Base-by-base conservation (phyloP, 768 basidiomycete species). In the Tulasnella sp. region DNA sequence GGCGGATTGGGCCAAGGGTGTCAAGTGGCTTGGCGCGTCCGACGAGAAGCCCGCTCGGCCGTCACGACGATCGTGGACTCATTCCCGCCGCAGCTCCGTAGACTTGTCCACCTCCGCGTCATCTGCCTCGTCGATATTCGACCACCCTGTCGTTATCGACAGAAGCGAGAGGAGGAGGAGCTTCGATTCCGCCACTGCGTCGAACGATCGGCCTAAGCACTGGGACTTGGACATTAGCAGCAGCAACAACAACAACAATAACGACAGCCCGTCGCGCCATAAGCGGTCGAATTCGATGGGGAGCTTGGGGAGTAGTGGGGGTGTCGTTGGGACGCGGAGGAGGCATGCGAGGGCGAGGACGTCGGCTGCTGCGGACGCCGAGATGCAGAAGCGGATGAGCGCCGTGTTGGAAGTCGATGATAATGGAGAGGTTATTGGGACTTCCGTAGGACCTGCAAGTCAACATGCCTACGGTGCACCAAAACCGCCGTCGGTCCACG, bases 21-120 rank as follows among this genome's bases (percentile, higher is more conserved):
- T 91, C 22, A 86, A 89, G 40, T 91, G 89, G 89, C 87, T 92
- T 38, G 86, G 83, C 38, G 81, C 84, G 71, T 81, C 87, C 49
- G 81, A 82, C 31, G 38, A 79, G 15, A 36, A 31, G 31, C 40
- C 45, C 54, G 17, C 67, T 22, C 74, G 3, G 72, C 42, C 54
- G 19, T 39, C 73, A 72, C 78, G 71, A 22, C 70, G 42, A 45
- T 45, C 72, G 25, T 73, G 72, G 72, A 73, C 72, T 22, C 72
- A 73, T 25, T 34, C 72, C 42, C 39, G 49, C 39, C 39, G 72
- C 39, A 52, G 39, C 34, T 39, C 42, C 78, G 79, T 82, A 79
- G 72, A 40, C 29, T 45, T 19, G 22, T 77, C 37, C 22, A 70
- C 72, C 9, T 25, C 22, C 11, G 74, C 54, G 9, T 67, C 58